phyloP scores from a whole-genome alignment of 1,284 basidiomycete genomes.

The Inonotus hispidus region DNA sequence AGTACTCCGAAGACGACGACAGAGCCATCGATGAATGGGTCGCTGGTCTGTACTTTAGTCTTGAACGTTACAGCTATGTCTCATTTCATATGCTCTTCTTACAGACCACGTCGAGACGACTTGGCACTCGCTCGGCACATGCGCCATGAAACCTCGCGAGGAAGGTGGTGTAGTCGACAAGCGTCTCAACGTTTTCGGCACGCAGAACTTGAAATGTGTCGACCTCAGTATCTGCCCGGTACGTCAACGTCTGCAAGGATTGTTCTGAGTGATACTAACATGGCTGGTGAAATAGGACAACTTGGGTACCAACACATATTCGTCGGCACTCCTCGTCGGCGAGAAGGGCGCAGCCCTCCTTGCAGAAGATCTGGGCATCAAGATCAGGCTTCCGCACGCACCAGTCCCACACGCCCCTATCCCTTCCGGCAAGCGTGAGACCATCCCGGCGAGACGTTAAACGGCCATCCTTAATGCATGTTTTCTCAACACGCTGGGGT shows the following conservation, averaged over 20 bases:
- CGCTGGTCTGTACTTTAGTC: slow-evolving; percentile 27
- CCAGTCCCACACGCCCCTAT: slow-evolving; percentile 65
- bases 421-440: slow-evolving; percentile 49
- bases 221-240: slow-evolving; percentile 68
- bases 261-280: not conserved
- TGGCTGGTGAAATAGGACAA: slow-evolving; percentile 45
- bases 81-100: not conserved
- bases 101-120: slow-evolving; percentile 68
- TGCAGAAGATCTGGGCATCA: slow-evolving; percentile 61
- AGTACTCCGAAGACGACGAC: slow-evolving; percentile 61
- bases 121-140: slow-evolving; percentile 63
- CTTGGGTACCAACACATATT: slow-evolving; percentile 68
- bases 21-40: slow-evolving; percentile 67
- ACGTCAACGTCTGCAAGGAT: slow-evolving; percentile 22
- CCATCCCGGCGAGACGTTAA: slow-evolving; percentile 27
- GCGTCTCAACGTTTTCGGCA: slow-evolving; percentile 68
- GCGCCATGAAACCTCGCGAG: slow-evolving; percentile 71
- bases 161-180: slow-evolving; percentile 74
- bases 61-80: not conserved
- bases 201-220: slow-evolving; percentile 61
- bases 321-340: slow-evolving; percentile 60
- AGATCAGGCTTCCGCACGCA: slow-evolving; percentile 56
- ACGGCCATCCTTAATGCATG: not conserved
- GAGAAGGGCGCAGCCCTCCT: slow-evolving; percentile 63
- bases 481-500: not conserved